Base-by-base conservation (phyloP, 768 basidiomycete species). In the Boletus subparvulus region DNA sequence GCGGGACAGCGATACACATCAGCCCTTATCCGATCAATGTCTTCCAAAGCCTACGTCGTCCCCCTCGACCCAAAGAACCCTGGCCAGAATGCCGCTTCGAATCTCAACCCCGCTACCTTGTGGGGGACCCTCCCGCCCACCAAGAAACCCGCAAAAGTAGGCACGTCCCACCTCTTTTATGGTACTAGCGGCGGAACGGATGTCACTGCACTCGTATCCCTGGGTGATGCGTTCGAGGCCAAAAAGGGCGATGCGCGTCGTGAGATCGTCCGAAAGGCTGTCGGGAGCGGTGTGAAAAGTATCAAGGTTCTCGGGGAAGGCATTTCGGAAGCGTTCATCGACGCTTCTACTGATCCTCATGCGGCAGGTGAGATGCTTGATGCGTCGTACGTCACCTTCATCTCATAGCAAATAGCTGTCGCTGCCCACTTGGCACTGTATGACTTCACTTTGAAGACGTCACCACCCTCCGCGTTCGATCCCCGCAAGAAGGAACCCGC, bases 361-460 rank as follows among this genome's bases (percentile, higher is more conserved):
- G 91, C 90, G 57, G 84, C 90, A 58, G 88, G 90, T 89, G 60
- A 52, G 49, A 45, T 50, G 3, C 26, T 42, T 28, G 28, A 33
- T 52, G 0, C 3, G 16, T 56, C 17, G 6, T 39, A 4, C 16
- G 7, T 24, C 3, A 0, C 8, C 36, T 3, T 39, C 11, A 2
- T 17, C 58, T 57, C 46, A 65, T 13, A 9, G 1, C 3, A 21
- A 57, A 47, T 60, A 87, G 91, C 92, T 43, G 90, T 92, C 47
- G 90, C 86, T 6, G 84, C 92, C 3, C 80, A 90, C 62, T 77
- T 94, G 59, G 87, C 88, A 7, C 65, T 81, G 43, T 91, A 88
- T 72, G 83, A 84, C 60, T 93, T 94, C 67, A 82, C 86, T 1
- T 75, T 94, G 62, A 91, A 92, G 72, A 94, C 91, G 0, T 77